Percentiles rank a stretch among this genome's conserved stretches.
phyloP scores from a whole-genome alignment of 768 basidiomycete species.

The Lanmaoa pseudosensibilis region DNA sequence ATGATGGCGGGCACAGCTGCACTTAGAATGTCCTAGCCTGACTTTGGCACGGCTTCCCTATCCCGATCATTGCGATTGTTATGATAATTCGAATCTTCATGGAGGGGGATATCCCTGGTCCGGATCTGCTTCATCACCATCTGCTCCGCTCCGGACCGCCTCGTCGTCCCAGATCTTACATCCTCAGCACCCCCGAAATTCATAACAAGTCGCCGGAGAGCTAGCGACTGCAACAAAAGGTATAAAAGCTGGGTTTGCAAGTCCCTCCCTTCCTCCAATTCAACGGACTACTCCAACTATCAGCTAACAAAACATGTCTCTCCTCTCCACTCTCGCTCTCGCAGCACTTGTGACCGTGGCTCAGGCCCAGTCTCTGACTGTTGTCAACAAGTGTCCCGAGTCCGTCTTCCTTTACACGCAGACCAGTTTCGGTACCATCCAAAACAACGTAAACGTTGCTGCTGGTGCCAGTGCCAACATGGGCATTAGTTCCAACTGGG shows the following conservation, averaged over 20 bases:
- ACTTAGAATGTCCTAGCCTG: background rate
- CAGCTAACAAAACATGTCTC: slow-evolving; percentile 19
- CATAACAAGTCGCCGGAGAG: background rate
- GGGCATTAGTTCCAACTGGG: slow-evolving; percentile 34
- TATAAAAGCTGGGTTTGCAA: slow-evolving; percentile 14
- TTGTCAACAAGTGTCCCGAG: slow-evolving; percentile 27
- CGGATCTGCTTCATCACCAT: background rate
- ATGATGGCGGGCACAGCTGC: background rate
- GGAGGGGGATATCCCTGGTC: background rate
- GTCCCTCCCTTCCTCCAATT: background rate
- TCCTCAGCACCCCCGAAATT: background rate
- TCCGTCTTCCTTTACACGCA: slow-evolving; percentile 32
- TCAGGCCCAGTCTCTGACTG: slow-evolving; percentile 32
- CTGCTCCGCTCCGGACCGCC: slow-evolving; percentile 1
- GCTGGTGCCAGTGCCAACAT: slow-evolving; percentile 27
- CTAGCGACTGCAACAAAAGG: background rate
- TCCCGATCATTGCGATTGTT: background rate
- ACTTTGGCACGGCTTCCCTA: background rate
- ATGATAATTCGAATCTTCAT: background rate
- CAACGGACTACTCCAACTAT: background rate
- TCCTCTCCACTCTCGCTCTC: slow-evolving; percentile 19
- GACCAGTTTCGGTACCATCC: slow-evolving; percentile 29
- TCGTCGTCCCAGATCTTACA: background rate
- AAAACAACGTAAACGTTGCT: slow-evolving; percentile 27
- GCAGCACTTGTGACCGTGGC: slow-evolving; percentile 19